phyloP scores from a whole-genome alignment of 78 protist genomes.

The slime mould (Dictyostelium discoideum) region DNA sequence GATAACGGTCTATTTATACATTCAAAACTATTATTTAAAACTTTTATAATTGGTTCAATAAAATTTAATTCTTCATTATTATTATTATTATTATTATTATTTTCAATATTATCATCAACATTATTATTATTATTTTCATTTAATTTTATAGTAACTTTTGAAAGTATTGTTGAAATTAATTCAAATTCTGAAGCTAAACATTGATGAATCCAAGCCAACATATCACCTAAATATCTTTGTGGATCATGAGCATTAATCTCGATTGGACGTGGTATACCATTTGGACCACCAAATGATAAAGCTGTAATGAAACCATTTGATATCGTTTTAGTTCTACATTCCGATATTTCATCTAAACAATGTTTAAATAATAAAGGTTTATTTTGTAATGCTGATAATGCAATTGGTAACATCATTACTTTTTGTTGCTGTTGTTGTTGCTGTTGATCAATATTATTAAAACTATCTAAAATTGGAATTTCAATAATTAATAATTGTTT shows the following conservation, averaged over 20 bases:
- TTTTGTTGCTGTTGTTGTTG: neutral
- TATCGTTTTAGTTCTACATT: constrained; percentile 8
- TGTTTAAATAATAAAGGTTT: constrained; percentile 39
- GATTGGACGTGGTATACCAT: constrained; percentile 88
- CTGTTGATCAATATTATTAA: neutral
- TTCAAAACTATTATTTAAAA: constrained; percentile 57
- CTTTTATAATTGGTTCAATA: constrained; percentile 42
- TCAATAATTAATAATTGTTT: neutral
- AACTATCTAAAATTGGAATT: neutral
- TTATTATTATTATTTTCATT: neutral
- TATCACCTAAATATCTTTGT: constrained; percentile 88
- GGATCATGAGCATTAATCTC: constrained; percentile 92
- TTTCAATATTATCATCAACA: neutral
- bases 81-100: constrained; percentile 4
- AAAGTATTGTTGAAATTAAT: constrained; percentile 34
- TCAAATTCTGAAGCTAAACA: constrained; percentile 75
- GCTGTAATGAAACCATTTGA: constrained; percentile 77
- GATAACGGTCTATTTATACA: constrained; percentile 56
- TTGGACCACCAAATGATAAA: constrained; percentile 85
- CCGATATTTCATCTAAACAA: constrained; percentile 49
- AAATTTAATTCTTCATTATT: neutral
- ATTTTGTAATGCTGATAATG: constrained; percentile 39
- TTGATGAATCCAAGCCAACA: constrained; percentile 94
- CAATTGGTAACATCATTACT: neutral
- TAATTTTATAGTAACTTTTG: neutral